These are phyloP conservation scores for Arabidopsis hybrid DNA, from an alignment of 441 rosid species.

Conservation along the genomic window DNA sequence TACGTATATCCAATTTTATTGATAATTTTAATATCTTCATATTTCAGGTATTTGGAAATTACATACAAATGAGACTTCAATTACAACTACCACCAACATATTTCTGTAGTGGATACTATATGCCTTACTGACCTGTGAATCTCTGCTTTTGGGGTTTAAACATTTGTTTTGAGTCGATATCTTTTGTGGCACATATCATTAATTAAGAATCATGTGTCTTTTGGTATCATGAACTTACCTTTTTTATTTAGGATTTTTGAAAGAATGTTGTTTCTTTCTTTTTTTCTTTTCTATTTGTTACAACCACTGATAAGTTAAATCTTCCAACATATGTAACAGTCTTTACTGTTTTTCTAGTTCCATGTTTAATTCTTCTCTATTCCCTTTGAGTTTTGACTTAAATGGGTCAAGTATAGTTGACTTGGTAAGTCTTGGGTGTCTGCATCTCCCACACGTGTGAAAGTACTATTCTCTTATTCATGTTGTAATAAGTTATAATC, in stretches of 20 bases:
- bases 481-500: background rate
- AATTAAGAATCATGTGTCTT: slow-evolving; percentile 40
- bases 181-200: slow-evolving; percentile 18
- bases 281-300: background rate
- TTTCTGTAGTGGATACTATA: slow-evolving; percentile 27
- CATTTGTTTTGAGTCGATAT: slow-evolving; percentile 13
- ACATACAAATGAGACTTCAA: slow-evolving; percentile 38
- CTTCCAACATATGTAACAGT: background rate
- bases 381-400: background rate
- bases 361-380: slow-evolving; percentile 3
- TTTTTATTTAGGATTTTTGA: background rate
- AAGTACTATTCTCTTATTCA: background rate
- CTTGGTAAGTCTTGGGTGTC: background rate
- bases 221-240: slow-evolving; percentile 33
- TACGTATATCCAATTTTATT: slow-evolving; percentile 3
- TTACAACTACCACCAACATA: background rate
- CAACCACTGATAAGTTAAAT: background rate
- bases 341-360: background rate
- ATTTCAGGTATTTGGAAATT: slow-evolving; percentile 50
- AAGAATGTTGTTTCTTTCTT: background rate
- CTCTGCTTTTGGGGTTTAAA: slow-evolving; percentile 28
- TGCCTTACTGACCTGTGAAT: slow-evolving; percentile 30
- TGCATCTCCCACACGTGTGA: slow-evolving; percentile 24
- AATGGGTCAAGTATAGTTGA: slow-evolving; percentile 22
- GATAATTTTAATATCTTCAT: slow-evolving; percentile 3